phyloP scores from a whole-genome alignment of 2,329 filamentous ascomycete genomes.

The Daldinia sp. region DNA sequence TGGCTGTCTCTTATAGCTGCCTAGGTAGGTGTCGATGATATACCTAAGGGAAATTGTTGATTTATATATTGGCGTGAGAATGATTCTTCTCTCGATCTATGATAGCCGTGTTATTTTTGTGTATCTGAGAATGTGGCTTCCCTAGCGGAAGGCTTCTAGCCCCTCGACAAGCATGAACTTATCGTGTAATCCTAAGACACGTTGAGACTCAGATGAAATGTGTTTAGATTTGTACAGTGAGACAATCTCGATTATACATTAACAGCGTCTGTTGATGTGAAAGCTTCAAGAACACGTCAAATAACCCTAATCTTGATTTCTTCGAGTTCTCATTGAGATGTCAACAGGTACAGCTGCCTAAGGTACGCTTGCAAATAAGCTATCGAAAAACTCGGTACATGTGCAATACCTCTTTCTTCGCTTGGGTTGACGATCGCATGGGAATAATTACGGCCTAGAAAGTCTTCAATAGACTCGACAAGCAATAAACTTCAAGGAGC shows the following conservation, averaged over 20 bases:
- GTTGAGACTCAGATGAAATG: neutral
- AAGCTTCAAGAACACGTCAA: too few relatives aligned
- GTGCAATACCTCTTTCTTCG: neutral
- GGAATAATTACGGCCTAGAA: neutral
- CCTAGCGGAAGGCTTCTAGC: neutral
- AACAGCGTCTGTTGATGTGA: too few relatives aligned
- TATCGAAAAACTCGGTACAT: neutral
- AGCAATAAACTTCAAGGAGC: neutral
- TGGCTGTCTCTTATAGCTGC: neutral
- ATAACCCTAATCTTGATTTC: neutral
- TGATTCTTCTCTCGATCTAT: neutral
- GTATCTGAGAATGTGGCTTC: slow-evolving; percentile 4
- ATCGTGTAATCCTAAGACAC: neutral
- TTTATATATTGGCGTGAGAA: neutral
- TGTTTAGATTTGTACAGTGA: neutral
- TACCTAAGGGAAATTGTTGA: neutral
- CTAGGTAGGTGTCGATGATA: neutral
- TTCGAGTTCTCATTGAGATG: neutral
- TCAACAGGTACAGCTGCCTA: neutral
- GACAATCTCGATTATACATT: neutral
- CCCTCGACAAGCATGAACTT: neutral
- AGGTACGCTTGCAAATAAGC: too few relatives aligned
- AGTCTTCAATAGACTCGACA: neutral
- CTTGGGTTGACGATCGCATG: neutral
- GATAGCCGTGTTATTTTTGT: neutral